These are phyloP conservation scores for Clonostachys rosea DNA, from an alignment of 2,329 filamentous ascomycete species.

Conservation along the genomic window DNA sequence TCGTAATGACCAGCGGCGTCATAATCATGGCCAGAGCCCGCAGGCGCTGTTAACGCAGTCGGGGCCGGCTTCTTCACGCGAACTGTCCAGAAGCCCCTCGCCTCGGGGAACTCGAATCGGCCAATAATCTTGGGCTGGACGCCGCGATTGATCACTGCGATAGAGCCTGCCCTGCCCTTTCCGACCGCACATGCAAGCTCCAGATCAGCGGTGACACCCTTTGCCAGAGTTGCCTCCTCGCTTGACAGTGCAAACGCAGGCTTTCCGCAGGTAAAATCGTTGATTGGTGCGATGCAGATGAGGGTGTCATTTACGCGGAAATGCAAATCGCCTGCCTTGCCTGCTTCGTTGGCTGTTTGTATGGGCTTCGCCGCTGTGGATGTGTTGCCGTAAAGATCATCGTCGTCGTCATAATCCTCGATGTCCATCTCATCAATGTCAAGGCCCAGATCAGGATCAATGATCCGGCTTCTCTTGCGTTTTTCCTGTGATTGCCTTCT, in stretches of 20 bases:
- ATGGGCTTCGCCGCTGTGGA: conserved; percentile 55
- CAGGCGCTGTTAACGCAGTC: conserved; percentile 47
- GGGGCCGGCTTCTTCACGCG: conserved; percentile 63
- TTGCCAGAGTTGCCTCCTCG: conserved; percentile 33
- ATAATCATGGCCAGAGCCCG: conserved; percentile 42
- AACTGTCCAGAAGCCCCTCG: conserved; percentile 78
- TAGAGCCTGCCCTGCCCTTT: conserved; percentile 58
- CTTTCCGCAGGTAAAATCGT: conserved; percentile 67
- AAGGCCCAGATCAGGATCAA: conserved; percentile 43
- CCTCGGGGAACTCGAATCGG: conserved; percentile 67
- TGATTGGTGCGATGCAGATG: conserved; percentile 74
- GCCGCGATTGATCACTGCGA: conserved; percentile 74
- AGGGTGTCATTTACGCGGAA: conserved; percentile 78
- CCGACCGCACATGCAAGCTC: conserved; percentile 60
- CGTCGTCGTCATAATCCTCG: conserved; percentile 61
- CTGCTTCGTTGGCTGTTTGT: conserved; percentile 28
- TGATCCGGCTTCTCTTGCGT: conserved; percentile 56
- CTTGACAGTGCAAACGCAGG: conserved; percentile 34
- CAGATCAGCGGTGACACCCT: conserved; percentile 49
- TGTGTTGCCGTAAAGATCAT: conserved; percentile 56
- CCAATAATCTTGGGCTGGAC: conserved; percentile 70
- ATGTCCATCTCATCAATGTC: conserved; percentile 46
- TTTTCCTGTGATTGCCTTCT: conserved; percentile 60
- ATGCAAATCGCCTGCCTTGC: conserved; percentile 57
- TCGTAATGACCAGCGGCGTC: conserved; percentile 61